Evolutionary conservation across 495 filamentous ascomycete species (phyloP), one percentile per base, ranked within the genome.

Genomic region (Aspergillus sparsus): DNA sequence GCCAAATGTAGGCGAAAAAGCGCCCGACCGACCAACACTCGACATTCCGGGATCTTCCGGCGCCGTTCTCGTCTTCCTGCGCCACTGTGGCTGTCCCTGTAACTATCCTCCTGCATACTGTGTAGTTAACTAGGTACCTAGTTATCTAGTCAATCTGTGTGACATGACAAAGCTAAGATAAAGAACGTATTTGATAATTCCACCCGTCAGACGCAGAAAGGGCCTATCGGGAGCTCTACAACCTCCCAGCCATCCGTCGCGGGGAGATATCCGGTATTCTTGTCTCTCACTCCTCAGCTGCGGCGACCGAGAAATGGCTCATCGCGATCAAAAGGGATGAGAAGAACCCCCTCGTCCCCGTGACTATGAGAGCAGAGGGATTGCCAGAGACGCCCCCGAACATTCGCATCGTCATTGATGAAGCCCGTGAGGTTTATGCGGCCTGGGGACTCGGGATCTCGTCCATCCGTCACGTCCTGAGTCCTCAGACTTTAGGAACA

Each of bases 11-110:
- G 42, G 32, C 13, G 21, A 47, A 15, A 31, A 45, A n/a, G 54
- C 54, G 6, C 55, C 44, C 2, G 57, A 49, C 2, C 60, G 34
- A 16, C 35, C 57, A 16, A n/a, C 46, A 16, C 46, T 66, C 5
- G 15, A 31, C 3, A 34, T 63, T 9, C 64, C 64, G 34, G 42
- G 42, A 8, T 27, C 46, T 5, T 60, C 60, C 45, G 52, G 57
- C 11, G 63, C 58, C 4, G 45, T 66, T 16, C 31, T 66, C 15
- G 11, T 58, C 45, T 66, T 66, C 45, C 58, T 66, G 3, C 61
- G 64, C 15, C 64, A 66, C 31, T 66, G 64, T 35, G 64, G 64
- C 10, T 66, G 64, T 50, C 64, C 64, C 51, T 49, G 64, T 66
- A 5, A 7, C 53, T 57, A 1, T 6, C 60, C 46, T 32, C n/a